Percentiles rank a stretch among this genome's conserved stretches.
phyloP scores from a whole-genome alignment of 768 basidiomycete genomes.

The Hypholoma sublateritium region DNA sequence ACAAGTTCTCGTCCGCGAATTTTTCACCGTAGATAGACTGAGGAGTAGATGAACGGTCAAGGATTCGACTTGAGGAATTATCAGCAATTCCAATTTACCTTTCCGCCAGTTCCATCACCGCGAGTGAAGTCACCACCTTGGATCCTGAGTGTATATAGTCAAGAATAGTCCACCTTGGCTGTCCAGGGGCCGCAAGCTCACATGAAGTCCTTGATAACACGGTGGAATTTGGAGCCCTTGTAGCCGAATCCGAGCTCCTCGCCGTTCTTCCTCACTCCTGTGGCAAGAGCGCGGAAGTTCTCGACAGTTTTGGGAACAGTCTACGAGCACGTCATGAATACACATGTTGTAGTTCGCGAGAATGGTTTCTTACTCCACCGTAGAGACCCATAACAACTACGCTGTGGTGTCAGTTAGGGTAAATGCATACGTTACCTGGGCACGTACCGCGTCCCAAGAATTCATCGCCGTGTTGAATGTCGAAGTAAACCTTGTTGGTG shows the following conservation, averaged over 20 bases:
- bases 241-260: conserved; percentile 83
- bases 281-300: conserved; percentile 94
- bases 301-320: conserved; percentile 96
- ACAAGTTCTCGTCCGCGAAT: conserved; percentile 98
- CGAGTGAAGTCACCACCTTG: conserved; percentile 97
- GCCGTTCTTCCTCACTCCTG: conserved; percentile 80
- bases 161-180: too few relatives aligned
- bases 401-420: conserved; percentile 8
- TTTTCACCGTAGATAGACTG: conserved; percentile 88
- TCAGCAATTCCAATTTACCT: conserved; percentile 43
- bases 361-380: conserved; percentile 59
- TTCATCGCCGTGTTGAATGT: conserved; percentile 90
- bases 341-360: not conserved
- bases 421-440: conserved; percentile 2
- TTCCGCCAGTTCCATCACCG: conserved; percentile 90
- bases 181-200: conserved; percentile 27
- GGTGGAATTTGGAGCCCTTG: conserved; percentile 96
- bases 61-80: not conserved
- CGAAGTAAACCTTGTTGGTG: conserved; percentile 93
- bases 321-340: conserved; percentile 32
- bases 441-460: conserved; percentile 75
- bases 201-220: conserved; percentile 95
- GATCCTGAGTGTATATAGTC: conserved; percentile 71
- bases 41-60: not conserved
- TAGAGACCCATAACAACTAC: conserved; percentile 86